Evolutionary conservation across 139 green algal species (phyloP), one percentile per base, ranked within the genome.

Genomic region (Asterochloris erici): DNA sequence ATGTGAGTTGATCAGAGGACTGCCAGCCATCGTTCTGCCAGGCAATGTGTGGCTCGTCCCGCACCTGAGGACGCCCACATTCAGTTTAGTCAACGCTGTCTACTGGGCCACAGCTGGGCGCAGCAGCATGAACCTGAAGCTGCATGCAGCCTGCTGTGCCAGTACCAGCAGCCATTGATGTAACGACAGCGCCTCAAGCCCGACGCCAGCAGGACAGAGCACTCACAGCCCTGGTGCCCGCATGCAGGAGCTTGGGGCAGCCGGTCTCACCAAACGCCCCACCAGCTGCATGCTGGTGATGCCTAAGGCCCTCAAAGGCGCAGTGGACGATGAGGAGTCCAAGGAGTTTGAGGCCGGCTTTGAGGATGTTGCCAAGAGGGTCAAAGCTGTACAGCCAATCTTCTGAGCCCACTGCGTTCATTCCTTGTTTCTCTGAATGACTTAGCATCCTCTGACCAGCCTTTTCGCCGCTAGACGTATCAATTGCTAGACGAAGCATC

Each of bases 211-310:
- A 54, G 38, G 38, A 54, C 38, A 54, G 38, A 54, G 38, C 38
- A 10, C 38, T 54, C 6, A 54, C 38, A 54, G 38, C 38, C 38
- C 38, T 54, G 38, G 38, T 54, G 19, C 73, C n/a, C 60, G 61
- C 61, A 16, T 85, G 73, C 89, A 98, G 91, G 93, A 97, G 78
- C 89, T 98, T 26, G 97, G 97, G 27, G 92, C 93, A 24, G 96
- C 97, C n/a, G 96, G 93, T 1, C 86, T 96, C 16, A 99, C 95
- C 80, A 99, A 99, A 87, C 91, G 97, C 17, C 96, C 97, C 38
- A 99, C 97, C 16, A 98, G 92, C 79, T 98, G 95, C 90, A 97
- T 99, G 91, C 93, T 99, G 1, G 81, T 99, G n/a, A 85, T 99
- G 76, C 93, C 93, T 68, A 91, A 94, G 86, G 90, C 93, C 0